These are phyloP conservation scores for Leptographium procerum DNA, from an alignment of 2,329 filamentous ascomycete species.

Conservation along the genomic window DNA sequence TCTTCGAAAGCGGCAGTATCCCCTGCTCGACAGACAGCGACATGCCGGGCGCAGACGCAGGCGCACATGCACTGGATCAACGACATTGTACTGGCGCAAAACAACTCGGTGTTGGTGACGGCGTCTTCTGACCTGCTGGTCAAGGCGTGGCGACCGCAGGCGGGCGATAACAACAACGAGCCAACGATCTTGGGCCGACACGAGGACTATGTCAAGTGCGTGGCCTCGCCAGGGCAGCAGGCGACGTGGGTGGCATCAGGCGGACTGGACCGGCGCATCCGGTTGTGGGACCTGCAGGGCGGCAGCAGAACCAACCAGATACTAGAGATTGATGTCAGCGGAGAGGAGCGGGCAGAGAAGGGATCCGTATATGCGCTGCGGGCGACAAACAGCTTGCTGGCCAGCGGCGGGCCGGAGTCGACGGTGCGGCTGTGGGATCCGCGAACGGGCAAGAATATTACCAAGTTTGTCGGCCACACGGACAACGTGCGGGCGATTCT, in stretches of 20 bases:
- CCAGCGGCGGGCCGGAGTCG: conserved; percentile 88
- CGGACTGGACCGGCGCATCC: conserved; percentile 84
- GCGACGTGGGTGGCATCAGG: conserved; percentile 85
- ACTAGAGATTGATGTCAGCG: conserved; percentile 72
- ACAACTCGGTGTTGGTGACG: conserved; percentile 70
- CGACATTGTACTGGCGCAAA: conserved; percentile 71
- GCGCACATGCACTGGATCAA: conserved; percentile 97
- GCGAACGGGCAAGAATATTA: conserved; percentile 71
- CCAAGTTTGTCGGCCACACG: conserved; percentile 93
- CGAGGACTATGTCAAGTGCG: conserved; percentile 90
- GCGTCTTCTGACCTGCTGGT: conserved; percentile 91
- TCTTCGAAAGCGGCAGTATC: conserved; percentile 5
- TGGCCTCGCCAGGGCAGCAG: conserved; percentile 58
- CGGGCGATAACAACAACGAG: conserved; percentile 51
- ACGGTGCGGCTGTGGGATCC: conserved; percentile 89
- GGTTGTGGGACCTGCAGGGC: conserved; percentile 85
- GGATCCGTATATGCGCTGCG: conserved; percentile 90
- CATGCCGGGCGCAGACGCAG: conserved; percentile 49
- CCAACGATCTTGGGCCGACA: conserved; percentile 82
- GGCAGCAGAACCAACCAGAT: conserved; percentile 53
- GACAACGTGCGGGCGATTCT: conserved; percentile 89
- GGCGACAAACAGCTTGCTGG: conserved; percentile 68
- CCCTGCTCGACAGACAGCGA: conserved; percentile 31
- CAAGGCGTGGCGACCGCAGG: conserved; percentile 77
- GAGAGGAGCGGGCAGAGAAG: conserved; percentile 77